Evolutionary conservation across 2,329 filamentous ascomycete species (phyloP).

Genomic region (Fusarium austroafricanum): DNA sequence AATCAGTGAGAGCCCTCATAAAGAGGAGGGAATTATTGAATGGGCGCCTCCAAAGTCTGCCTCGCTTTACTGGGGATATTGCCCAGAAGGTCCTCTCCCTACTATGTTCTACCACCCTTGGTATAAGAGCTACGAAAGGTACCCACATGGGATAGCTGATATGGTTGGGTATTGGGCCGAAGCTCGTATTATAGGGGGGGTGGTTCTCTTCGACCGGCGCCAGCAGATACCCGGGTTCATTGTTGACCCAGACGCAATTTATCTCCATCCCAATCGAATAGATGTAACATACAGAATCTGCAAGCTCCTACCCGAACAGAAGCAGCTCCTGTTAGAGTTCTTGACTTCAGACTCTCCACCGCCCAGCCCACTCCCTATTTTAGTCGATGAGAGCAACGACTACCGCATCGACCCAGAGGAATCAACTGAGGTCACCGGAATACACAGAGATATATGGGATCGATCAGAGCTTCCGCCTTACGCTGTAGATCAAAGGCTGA

Average conservation of each 20-base stretch:
- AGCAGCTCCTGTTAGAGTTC: not conserved
- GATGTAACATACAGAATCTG: conserved; percentile 5
- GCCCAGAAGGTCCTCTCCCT: conserved; percentile 28
- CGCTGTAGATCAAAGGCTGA: not conserved
- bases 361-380: not conserved
- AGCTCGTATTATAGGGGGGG: not conserved
- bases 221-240: not conserved
- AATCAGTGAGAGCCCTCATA: conserved; percentile 36
- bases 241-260: conserved; percentile 1
- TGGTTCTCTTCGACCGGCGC: conserved; percentile 8
- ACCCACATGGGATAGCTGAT: not conserved
- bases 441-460: conserved; percentile 1
- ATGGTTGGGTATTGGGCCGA: conserved; percentile 18
- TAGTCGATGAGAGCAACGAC: not conserved
- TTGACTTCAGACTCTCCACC: not conserved
- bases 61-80: not conserved
- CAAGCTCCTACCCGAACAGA: not conserved
- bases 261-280: not conserved
- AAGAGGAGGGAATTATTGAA: conserved; percentile 36
- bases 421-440: not conserved
- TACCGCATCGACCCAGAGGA: conserved; percentile 8
- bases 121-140: not conserved
- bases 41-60: conserved; percentile 40
- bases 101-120: conserved; percentile 45
- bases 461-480: not conserved